Evolutionary conservation across 768 basidiomycete species (phyloP).

Genomic region (Pilatotrama ljubarskyi): DNA sequence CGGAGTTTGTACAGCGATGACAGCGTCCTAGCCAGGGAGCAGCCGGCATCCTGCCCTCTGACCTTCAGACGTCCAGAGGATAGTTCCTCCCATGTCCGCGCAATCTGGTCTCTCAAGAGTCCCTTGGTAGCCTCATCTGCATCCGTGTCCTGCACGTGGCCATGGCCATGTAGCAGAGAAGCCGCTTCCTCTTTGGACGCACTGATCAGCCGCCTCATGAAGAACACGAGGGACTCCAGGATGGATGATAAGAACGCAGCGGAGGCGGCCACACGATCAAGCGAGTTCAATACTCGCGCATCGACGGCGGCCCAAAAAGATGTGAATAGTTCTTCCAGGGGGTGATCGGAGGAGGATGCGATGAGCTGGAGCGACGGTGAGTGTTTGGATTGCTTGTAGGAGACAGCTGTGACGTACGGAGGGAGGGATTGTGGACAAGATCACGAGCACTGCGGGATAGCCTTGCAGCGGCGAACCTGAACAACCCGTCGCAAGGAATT

Average conservation of each 20-base stretch:
- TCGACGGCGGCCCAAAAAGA: constrained; percentile 86
- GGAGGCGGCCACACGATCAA: constrained; percentile 51
- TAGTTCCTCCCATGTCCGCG: constrained; percentile 51
- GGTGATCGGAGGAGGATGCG: constrained; percentile 20
- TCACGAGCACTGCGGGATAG: constrained; percentile 79
- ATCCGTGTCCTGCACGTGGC: background rate
- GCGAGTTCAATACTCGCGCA: constrained; percentile 59
- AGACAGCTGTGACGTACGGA: constrained; percentile 43
- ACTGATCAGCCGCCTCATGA: constrained; percentile 45
- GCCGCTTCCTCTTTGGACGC: constrained; percentile 20
- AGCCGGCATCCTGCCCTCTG: constrained; percentile 44
- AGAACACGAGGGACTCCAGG: constrained; percentile 68
- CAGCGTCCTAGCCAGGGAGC: constrained; percentile 46
- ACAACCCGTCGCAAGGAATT: constrained; percentile 78
- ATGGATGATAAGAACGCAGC: constrained; percentile 69
- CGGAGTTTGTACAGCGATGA: constrained; percentile 27
- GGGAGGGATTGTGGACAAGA: constrained; percentile 78
- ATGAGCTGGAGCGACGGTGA: constrained; percentile 35
- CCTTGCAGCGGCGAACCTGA: constrained; percentile 75
- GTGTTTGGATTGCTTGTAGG: background rate
- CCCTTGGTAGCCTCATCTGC: constrained; percentile 9
- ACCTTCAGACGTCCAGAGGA: constrained; percentile 46
- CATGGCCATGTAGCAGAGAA: background rate
- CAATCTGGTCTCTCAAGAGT: constrained; percentile 48
- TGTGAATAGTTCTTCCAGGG: constrained; percentile 57